phyloP scores from a whole-genome alignment of 192 early-diverging fungal species.

The Coemansia sp. region DNA sequence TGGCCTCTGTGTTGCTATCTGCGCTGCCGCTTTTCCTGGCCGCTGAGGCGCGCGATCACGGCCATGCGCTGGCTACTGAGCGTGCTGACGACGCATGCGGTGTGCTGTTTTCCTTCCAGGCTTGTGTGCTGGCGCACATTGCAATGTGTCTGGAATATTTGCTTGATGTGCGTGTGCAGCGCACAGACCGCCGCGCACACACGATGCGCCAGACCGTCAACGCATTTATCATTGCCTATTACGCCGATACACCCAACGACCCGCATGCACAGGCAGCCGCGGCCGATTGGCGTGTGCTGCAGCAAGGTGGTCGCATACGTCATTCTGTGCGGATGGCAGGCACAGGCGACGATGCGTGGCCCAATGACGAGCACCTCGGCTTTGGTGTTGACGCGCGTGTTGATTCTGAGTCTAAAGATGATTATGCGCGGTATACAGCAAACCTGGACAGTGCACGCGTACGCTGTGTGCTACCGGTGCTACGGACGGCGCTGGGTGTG shows the following conservation, averaged over 20 bases:
- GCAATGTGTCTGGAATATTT: conserved; percentile 16
- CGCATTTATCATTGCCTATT: conserved; percentile 19
- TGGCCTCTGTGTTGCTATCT: conserved; percentile 15
- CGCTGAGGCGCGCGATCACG: conserved; percentile 1
- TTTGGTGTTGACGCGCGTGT: background rate
- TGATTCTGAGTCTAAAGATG: background rate
- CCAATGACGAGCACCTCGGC: background rate
- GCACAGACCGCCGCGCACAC: background rate
- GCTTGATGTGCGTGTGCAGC: conserved; percentile 2
- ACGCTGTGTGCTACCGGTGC: conserved; percentile 20
- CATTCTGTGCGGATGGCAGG: background rate
- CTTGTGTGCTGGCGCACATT: conserved; percentile 17
- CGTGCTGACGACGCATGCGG: conserved; percentile 1
- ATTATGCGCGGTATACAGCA: background rate
- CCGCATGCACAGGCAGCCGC: conserved; percentile 23
- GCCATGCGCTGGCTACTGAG: conserved; percentile 7
- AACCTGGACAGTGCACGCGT: conserved; percentile 14
- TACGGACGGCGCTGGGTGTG: conserved; percentile 6
- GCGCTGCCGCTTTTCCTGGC: conserved; percentile 21
- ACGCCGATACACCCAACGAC: conserved; percentile 10
- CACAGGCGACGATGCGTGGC: background rate
- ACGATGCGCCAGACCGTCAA: conserved; percentile 12
- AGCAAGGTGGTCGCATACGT: background rate
- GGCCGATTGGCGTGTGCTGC: conserved; percentile 3
- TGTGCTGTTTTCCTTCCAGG: conserved; percentile 13